Evolutionary conservation across 2,329 filamentous ascomycete species (phyloP), one percentile per base, ranked within the genome.

Genomic region (Colletotrichum sp.): DNA sequence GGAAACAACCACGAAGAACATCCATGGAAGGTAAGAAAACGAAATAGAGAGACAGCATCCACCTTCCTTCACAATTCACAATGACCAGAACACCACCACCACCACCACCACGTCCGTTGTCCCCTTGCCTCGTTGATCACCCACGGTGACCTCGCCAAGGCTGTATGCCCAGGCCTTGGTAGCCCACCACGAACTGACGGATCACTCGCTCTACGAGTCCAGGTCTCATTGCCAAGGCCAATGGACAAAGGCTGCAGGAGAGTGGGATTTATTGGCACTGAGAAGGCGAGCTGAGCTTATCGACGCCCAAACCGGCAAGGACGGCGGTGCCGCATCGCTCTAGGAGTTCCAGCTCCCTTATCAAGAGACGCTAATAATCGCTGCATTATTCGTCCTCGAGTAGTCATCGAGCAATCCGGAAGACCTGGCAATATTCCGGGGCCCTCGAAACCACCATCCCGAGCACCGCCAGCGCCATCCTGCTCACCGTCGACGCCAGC

Each of bases 251-350:
- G 29, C 51, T 36, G 33, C n/a, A 69, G 24, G 59, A 36, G 36
- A 43, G 43, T 55, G 69, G 63, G n/a, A 57, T 68, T 51, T 54
- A 72, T 72, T 72, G 69, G 61, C 68, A 63, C 31, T 63, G 24
- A n/a, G 16, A 8, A 43, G 6, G 27, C 18, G 68, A 36, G 69
- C 63, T 67, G 54, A 67, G 31, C 54, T 36, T 18, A 8, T 31
- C 34, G 57, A 38, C 47, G 24, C 43, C 54, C 54, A 34, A 43
- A 38, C 57, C 65, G 57, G 66, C 24, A 68, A 51, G 55, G 55
- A 68, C 24, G 55, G 66, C 55, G 43, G n/a, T 68, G 66, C 57
- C 57, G 36, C 66, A 61, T 54, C 58, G 27, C 57, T 31, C 57
- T 59, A 33, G 27, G 24, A 61, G 29, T n/a, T 21, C 18, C 58